Evolutionary conservation across 2,329 filamentous ascomycete genomes (phyloP).

Genomic region (Trichoderma koningiopsis): DNA sequence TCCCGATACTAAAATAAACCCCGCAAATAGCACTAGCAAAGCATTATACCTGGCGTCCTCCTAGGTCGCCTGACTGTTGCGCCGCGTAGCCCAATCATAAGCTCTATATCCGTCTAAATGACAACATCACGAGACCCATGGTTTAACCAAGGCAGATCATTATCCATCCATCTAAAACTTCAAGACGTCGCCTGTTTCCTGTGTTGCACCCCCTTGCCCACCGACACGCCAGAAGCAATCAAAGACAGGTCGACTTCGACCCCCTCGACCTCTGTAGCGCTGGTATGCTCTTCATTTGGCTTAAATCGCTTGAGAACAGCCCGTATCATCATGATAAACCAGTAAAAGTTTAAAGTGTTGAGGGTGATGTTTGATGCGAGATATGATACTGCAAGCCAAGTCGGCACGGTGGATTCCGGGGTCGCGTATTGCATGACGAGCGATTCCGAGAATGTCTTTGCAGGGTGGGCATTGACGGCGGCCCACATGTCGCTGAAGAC

Average conservation of each 20-base stretch:
- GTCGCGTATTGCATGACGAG: constrained; percentile 49
- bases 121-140: constrained; percentile 6
- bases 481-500: constrained; percentile 72
- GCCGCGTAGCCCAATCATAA: neutral
- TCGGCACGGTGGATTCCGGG: constrained; percentile 56
- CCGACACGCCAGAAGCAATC: constrained; percentile 35
- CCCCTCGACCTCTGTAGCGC: constrained; percentile 34
- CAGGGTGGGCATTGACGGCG: constrained; percentile 46
- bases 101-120: neutral
- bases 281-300: constrained; percentile 42
- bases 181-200: constrained; percentile 35
- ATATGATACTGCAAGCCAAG: constrained; percentile 71
- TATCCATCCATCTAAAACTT: neutral
- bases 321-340: constrained; percentile 85
- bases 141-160: neutral
- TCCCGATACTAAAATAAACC: neutral
- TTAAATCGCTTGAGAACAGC: constrained; percentile 77
- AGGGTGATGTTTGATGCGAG: constrained; percentile 70
- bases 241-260: constrained; percentile 34
- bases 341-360: constrained; percentile 78
- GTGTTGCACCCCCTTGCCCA: constrained; percentile 30
- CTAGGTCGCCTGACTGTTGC: constrained; percentile 13
- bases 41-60: neutral
- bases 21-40: neutral
- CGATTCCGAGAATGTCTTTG: constrained; percentile 33